Evolutionary conservation across 495 filamentous ascomycete species (phyloP).

Genomic region (Aspergillus mulundensis): DNA sequence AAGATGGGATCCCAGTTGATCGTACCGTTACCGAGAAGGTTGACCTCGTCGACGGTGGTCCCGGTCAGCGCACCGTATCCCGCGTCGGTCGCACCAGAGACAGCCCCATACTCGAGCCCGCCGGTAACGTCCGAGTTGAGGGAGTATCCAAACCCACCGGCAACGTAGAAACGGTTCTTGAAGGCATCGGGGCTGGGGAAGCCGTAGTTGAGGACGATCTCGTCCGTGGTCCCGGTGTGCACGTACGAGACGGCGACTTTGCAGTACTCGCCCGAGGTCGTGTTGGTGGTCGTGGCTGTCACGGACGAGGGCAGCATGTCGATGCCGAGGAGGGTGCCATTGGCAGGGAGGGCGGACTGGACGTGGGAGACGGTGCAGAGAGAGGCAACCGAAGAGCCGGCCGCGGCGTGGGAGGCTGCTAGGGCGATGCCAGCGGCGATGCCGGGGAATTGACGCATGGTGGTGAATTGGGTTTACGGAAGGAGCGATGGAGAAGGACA

Average conservation of each 20-base stretch:
- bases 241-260: constrained; percentile 35
- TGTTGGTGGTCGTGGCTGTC: constrained; percentile 25
- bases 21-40: constrained; percentile 35
- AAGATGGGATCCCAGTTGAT: constrained; percentile 43
- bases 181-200: constrained; percentile 31
- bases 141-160: constrained; percentile 33
- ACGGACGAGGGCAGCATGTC: constrained; percentile 27
- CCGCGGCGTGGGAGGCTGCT: too few relatives aligned
- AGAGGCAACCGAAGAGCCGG: not conserved
- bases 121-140: constrained; percentile 27
- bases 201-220: constrained; percentile 29
- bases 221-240: constrained; percentile 30
- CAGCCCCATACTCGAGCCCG: constrained; percentile 39
- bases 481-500: too few relatives aligned
- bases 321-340: constrained; percentile 32
- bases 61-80: constrained; percentile 34
- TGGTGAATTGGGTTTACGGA: too few relatives aligned
- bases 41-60: constrained; percentile 33
- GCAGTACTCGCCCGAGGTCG: constrained; percentile 30
- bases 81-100: constrained; percentile 32
- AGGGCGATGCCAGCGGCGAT: too few relatives aligned
- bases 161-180: constrained; percentile 38
- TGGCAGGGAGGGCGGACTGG: constrained; percentile 27
- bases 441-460: too few relatives aligned
- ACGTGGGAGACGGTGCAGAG: constrained; percentile 35